Evolutionary conservation across 2,329 filamentous ascomycete genomes (phyloP).

Genomic region (Alternaria rosae): DNA sequence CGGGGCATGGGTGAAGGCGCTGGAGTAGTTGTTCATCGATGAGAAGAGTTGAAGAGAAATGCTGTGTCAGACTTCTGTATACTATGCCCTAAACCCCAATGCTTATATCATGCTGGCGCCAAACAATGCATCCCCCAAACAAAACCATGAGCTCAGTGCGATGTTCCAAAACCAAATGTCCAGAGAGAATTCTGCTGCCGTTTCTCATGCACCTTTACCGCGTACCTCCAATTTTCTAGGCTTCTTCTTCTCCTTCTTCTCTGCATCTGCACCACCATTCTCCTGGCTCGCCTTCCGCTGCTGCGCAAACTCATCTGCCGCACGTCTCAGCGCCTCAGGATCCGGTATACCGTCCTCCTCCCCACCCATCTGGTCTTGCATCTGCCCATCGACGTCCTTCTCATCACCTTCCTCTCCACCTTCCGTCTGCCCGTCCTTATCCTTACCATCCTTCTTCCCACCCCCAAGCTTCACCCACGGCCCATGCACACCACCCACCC

Average conservation of each 20-base stretch:
- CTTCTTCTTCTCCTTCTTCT: conserved; percentile 26
- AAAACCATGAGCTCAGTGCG: neutral
- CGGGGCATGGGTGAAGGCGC: conserved; percentile 54
- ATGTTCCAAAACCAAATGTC: neutral
- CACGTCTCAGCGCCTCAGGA: conserved; percentile 32
- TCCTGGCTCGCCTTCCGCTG: conserved; percentile 9
- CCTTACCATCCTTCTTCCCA: conserved; percentile 21
- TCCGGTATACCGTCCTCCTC: conserved; percentile 35
- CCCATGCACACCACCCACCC: conserved; percentile 53
- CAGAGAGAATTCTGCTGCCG: no score
- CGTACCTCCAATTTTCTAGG: conserved; percentile 40
- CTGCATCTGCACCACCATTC: conserved; percentile 1
- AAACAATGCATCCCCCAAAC: neutral
- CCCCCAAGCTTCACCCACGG: conserved; percentile 52
- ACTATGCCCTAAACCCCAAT: neutral
- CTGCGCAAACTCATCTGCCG: conserved; percentile 23
- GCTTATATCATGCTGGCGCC: neutral
- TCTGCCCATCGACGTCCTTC: conserved; percentile 9
- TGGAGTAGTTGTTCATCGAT: conserved; percentile 39
- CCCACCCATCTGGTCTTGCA: neutral
- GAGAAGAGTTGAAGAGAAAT: neutral
- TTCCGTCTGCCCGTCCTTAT: conserved; percentile 10
- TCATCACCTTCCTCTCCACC: conserved; percentile 16
- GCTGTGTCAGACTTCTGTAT: neutral
- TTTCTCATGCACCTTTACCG: conserved; percentile 7